Percentiles rank a stretch among this genome's conserved stretches.
These are phyloP conservation scores for Penicillium cosmopolitanum DNA, from an alignment of 495 filamentous ascomycete species.

Conservation along the genomic window DNA sequence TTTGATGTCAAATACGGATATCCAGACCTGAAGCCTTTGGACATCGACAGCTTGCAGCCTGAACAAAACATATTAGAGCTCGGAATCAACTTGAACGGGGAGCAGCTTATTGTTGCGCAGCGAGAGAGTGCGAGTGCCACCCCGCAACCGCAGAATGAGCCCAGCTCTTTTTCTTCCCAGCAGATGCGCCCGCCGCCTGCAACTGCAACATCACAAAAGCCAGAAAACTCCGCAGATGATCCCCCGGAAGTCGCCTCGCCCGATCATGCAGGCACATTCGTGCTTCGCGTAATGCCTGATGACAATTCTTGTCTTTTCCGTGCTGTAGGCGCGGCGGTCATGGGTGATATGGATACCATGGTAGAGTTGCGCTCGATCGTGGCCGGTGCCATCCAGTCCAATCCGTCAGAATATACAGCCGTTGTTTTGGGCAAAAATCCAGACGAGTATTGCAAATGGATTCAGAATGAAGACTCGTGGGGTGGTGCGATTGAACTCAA, in stretches of 20 bases:
- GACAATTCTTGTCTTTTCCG: conserved; percentile 96
- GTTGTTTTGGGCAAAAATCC: conserved; percentile 77
- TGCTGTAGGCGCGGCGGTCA: conserved; percentile 78
- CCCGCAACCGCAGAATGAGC: conserved; percentile 21
- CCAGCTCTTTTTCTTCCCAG: conserved; percentile 26
- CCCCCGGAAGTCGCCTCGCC: conserved; percentile 71
- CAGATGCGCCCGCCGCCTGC: conserved; percentile 24
- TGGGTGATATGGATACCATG: conserved; percentile 72
- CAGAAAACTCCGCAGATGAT: conserved; percentile 46
- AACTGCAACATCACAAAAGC: conserved; percentile 24
- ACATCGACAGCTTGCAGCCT: conserved; percentile 54
- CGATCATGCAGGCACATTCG: conserved; percentile 63
- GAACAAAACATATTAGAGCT: conserved; percentile 54
- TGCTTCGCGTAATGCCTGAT: conserved; percentile 94
- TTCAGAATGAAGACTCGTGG: conserved; percentile 81
- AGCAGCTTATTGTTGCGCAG: conserved; percentile 73
- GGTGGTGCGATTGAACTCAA: conserved; percentile 89
- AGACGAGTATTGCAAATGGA: conserved; percentile 82
- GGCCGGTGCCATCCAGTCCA: conserved; percentile 73
- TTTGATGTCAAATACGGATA: conserved; percentile 89
- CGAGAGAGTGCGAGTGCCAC: conserved; percentile 38
- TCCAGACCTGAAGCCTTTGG: conserved; percentile 69
- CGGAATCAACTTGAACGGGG: conserved; percentile 74
- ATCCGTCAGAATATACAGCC: conserved; percentile 71
- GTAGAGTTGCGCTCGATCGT: conserved; percentile 79